Evolutionary conservation across 768 basidiomycete species (phyloP).

Genomic region (Amanita fuliginea): DNA sequence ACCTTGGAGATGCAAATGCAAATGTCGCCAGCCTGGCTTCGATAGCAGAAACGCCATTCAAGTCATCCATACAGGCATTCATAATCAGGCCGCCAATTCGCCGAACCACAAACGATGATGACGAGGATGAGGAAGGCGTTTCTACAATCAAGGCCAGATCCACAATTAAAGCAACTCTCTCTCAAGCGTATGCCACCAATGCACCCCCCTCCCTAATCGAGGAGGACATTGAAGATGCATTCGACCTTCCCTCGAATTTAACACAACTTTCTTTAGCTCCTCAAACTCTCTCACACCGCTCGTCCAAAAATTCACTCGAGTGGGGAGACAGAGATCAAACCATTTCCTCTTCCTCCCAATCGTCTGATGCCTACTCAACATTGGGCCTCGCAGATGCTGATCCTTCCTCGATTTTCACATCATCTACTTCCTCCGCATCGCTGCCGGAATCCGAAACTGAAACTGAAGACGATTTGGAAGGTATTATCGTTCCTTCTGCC

Average conservation of each 20-base stretch:
- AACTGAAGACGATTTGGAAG: constrained; percentile 69
- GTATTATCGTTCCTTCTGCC: constrained; percentile 65
- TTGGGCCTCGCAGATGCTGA: constrained; percentile 66
- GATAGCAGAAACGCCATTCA: constrained; percentile 24
- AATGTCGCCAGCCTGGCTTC: constrained; percentile 26
- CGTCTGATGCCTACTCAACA: constrained; percentile 79
- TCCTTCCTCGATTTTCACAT: constrained; percentile 61
- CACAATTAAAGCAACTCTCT: constrained; percentile 65
- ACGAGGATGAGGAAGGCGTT: constrained; percentile 71
- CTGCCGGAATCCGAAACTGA: constrained; percentile 63
- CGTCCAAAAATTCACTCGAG: constrained; percentile 77
- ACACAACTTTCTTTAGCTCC: constrained; percentile 77
- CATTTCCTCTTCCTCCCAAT: constrained; percentile 70
- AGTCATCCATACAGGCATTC: constrained; percentile 30
- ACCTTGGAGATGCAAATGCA: constrained; percentile 44
- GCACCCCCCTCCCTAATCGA: constrained; percentile 34
- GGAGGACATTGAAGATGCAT: constrained; percentile 79
- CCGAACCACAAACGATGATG: constrained; percentile 33
- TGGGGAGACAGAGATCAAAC: constrained; percentile 82
- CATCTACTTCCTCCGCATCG: constrained; percentile 53
- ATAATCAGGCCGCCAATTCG: constrained; percentile 59
- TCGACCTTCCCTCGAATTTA: constrained; percentile 70
- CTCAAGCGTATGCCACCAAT: constrained; percentile 27
- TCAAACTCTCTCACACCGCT: constrained; percentile 60
- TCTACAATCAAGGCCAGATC: constrained; percentile 72